Evolutionary conservation across 805 yeast species (phyloP).

Genomic region (Pichia eremophila): DNA sequence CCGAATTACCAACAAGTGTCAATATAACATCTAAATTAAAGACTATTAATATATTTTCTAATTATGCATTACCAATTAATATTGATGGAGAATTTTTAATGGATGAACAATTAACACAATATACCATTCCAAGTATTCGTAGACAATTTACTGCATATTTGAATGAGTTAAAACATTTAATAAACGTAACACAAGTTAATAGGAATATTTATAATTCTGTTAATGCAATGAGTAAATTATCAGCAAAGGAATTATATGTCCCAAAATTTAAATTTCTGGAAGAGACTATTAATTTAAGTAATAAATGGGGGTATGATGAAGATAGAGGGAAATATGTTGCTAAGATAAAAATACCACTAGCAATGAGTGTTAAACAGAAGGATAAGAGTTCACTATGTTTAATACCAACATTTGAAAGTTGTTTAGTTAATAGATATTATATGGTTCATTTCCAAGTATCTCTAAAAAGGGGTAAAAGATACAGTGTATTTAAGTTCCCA

Average conservation of each 20-base stretch:
- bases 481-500: neutral
- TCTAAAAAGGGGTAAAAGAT: neutral
- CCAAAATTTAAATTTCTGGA: conserved; percentile 2
- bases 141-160: neutral
- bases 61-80: conserved; percentile 2
- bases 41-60: neutral
- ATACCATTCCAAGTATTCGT: conserved; percentile 5
- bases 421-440: neutral
- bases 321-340: neutral
- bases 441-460: neutral
- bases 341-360: neutral
- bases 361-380: neutral
- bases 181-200: neutral
- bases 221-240: conserved; percentile 3
- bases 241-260: conserved; percentile 2
- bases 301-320: conserved; percentile 2
- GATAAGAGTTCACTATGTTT: neutral
- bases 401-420: conserved; percentile 3
- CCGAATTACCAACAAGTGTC: conserved; percentile 1
- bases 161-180: neutral
- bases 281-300: conserved; percentile 1
- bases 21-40: neutral
- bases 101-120: conserved; percentile 4
- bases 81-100: conserved; percentile 6
- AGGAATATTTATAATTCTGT: neutral